phyloP scores from a whole-genome alignment of 768 basidiomycete genomes.

The Leccinum pellstonianum region DNA sequence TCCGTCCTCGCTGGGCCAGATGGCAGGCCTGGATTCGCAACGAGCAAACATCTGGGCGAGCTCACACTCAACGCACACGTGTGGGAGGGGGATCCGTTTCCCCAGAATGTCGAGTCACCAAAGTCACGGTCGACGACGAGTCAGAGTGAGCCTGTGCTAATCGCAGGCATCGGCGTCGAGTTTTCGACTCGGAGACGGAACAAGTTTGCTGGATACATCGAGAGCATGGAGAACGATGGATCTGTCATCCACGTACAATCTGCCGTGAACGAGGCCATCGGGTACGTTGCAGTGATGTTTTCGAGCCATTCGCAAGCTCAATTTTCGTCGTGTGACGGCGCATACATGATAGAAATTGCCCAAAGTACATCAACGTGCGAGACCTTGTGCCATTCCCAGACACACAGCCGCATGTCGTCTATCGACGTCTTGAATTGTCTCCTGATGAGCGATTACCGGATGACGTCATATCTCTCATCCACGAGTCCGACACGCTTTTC shows the following conservation, averaged over 20 bases:
- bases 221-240: constrained; percentile 31
- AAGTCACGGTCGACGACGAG: not conserved
- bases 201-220: constrained; percentile 58
- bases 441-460: constrained; percentile 45
- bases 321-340: not conserved
- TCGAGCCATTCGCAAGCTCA: not conserved
- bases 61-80: constrained; percentile 39
- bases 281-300: constrained; percentile 38
- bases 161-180: constrained; percentile 64
- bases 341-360: constrained; percentile 51
- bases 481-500: constrained; percentile 53
- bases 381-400: constrained; percentile 45
- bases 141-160: constrained; percentile 30
- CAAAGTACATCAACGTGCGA: constrained; percentile 65
- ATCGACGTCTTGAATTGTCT: constrained; percentile 36
- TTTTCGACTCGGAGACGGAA: constrained; percentile 57
- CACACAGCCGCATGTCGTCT: constrained; percentile 38
- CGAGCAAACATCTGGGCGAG: constrained; percentile 34
- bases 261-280: constrained; percentile 54
- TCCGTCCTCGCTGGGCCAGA: constrained; percentile 48
- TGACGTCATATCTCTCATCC: constrained; percentile 49
- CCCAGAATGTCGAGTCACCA: constrained; percentile 31
- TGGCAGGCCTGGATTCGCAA: constrained; percentile 49
- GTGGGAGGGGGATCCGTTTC: constrained; percentile 59
- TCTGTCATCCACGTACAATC: constrained; percentile 36